Percentiles rank a stretch among this genome's conserved stretches.
Evolutionary conservation across 495 filamentous ascomycete species (phyloP).

Genomic region (Penicillium angulare): DNA sequence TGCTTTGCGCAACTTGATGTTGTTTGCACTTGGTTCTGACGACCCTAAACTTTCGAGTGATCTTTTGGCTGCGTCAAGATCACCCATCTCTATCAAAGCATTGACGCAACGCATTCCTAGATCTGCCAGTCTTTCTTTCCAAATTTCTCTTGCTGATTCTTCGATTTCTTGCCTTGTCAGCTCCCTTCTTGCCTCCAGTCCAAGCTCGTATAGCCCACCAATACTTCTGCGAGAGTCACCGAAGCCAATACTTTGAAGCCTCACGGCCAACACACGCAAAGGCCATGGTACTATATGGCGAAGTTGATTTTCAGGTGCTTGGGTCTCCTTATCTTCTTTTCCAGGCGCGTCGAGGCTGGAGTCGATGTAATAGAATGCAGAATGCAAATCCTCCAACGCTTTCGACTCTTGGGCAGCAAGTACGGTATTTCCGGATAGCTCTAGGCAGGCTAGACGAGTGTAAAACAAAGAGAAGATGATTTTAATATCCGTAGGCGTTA

Average conservation of each 20-base stretch:
- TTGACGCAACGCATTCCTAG: constrained; percentile 77
- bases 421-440: constrained; percentile 64
- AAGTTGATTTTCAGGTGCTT: constrained; percentile 20
- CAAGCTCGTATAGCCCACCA: constrained; percentile 85
- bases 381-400: constrained; percentile 75
- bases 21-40: constrained; percentile 33
- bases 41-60: constrained; percentile 54
- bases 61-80: constrained; percentile 70
- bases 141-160: constrained; percentile 49
- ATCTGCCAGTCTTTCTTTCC: constrained; percentile 68
- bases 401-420: constrained; percentile 86
- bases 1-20: constrained; percentile 47
- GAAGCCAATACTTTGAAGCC: constrained; percentile 81
- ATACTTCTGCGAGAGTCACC: constrained; percentile 81
- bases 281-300: constrained; percentile 80
- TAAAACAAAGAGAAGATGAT: constrained; percentile 77
- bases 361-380: constrained; percentile 63
- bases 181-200: constrained; percentile 64
- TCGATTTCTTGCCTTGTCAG: constrained; percentile 36
- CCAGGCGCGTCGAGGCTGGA: constrained; percentile 17
- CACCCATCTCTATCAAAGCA: constrained; percentile 86
- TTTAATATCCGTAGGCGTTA: constrained; percentile 54
- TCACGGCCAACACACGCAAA: constrained; percentile 73
- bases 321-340: constrained; percentile 35
- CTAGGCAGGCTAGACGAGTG: constrained; percentile 78